Evolutionary conservation across 2,329 filamentous ascomycete genomes (phyloP).

Genomic region (Hypoxylon sp.): DNA sequence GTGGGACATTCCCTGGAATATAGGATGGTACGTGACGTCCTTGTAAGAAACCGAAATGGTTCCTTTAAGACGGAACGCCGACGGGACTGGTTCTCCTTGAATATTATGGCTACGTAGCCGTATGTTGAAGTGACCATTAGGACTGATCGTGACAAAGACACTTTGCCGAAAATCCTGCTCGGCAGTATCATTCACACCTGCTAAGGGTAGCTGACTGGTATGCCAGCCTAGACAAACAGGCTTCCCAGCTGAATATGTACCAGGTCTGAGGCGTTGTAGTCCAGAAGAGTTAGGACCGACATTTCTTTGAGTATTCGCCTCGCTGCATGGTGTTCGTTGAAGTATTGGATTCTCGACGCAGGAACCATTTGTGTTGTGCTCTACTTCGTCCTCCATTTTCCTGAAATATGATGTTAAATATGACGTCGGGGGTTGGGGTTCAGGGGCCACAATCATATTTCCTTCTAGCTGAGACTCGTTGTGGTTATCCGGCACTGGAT

Average conservation of each 20-base stretch:
- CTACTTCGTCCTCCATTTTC: not conserved
- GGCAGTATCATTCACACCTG: conserved; percentile 17
- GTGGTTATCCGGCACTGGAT: not conserved
- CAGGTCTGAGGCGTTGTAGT: conserved; percentile 22
- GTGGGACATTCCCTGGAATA: conserved; percentile 27
- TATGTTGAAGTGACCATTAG: conserved; percentile 21
- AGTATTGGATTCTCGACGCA: not conserved
- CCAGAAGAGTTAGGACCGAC: not conserved
- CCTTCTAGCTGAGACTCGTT: not conserved
- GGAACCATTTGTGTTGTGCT: not conserved
- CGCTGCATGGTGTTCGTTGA: not conserved
- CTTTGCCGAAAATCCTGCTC: conserved; percentile 27
- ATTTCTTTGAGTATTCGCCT: conserved; percentile 4
- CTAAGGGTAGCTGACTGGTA: conserved; percentile 10
- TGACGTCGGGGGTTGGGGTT: not conserved
- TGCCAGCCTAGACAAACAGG: conserved; percentile 25
- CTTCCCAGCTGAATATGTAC: conserved; percentile 24
- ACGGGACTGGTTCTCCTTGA: conserved; percentile 18
- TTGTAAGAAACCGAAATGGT: conserved; percentile 17
- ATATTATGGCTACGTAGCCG: conserved; percentile 29
- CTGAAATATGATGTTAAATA: not conserved
- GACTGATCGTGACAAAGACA: conserved; percentile 23
- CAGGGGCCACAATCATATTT: not conserved
- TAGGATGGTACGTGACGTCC: conserved; percentile 24
- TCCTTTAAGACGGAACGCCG: conserved; percentile 17